A percentile compares a stretch with the other conserved stretches of the same genome.
phyloP scores from a whole-genome alignment of 2,329 filamentous ascomycete genomes.

The Fusarium begoniae region DNA sequence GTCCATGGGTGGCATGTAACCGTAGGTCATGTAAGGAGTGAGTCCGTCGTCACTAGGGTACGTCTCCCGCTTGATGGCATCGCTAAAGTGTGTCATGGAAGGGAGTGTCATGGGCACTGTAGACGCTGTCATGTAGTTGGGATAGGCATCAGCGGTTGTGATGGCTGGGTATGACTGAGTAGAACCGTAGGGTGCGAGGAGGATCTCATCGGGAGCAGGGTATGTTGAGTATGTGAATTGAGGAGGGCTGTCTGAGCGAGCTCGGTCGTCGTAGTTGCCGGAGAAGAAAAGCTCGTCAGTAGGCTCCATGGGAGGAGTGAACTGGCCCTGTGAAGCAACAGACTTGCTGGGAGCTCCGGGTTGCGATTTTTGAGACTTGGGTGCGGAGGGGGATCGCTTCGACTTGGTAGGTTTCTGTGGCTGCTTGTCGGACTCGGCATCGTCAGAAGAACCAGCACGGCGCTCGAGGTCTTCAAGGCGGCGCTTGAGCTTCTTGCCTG shows the following conservation, averaged over 20 bases:
- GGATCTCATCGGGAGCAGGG: slow-evolving; percentile 70
- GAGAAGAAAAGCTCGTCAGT: slow-evolving; percentile 75
- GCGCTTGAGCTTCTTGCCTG: slow-evolving; percentile 93
- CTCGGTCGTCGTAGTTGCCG: slow-evolving; percentile 68
- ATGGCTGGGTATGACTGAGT: slow-evolving; percentile 62
- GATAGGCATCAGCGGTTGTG: slow-evolving; percentile 61
- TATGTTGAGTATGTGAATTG: slow-evolving; percentile 75
- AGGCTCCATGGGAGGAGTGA: slow-evolving; percentile 67
- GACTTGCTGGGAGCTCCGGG: slow-evolving; percentile 48
- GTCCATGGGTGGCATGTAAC: slow-evolving; percentile 71
- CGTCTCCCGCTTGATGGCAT: slow-evolving; percentile 73
- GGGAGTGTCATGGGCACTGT: slow-evolving; percentile 68
- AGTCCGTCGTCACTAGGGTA: slow-evolving; percentile 67
- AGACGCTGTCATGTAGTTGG: slow-evolving; percentile 63
- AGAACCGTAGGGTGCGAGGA: slow-evolving; percentile 67
- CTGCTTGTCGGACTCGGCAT: slow-evolving; percentile 53
- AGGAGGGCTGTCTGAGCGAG: slow-evolving; percentile 76
- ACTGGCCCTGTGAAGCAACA: slow-evolving; percentile 61
- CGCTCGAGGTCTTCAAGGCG: slow-evolving; percentile 86
- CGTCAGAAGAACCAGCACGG: slow-evolving; percentile 68
- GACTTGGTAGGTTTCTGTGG: slow-evolving; percentile 42
- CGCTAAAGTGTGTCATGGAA: slow-evolving; percentile 70
- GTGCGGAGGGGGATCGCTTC: slow-evolving; percentile 45
- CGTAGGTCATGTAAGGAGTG: slow-evolving; percentile 74
- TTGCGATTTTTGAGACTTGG: slow-evolving; percentile 45